Evolutionary conservation across 2,329 filamentous ascomycete genomes (phyloP), one percentile per base, ranked within the genome.

Genomic region (Emmonsiellopsis sp.): DNA sequence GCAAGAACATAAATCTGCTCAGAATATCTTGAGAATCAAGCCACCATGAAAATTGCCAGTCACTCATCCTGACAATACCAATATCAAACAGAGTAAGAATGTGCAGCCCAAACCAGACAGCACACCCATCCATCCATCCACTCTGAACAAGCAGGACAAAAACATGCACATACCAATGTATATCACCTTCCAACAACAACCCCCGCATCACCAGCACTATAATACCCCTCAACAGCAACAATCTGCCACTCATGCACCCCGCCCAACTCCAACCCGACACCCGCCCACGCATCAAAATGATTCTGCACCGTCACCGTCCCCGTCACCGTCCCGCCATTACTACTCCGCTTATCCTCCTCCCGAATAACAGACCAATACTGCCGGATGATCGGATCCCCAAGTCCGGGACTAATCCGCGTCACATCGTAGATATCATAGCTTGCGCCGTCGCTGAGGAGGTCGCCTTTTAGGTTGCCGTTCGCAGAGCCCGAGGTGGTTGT

Each of bases 331-430:
- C 21, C 21, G 50, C 67, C 66, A 39, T 27, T 13, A 51, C 56
- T 61, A 51, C 56, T 61, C 42, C 66, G 62, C 62, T 68, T 67
- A 52, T 59, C 59, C 49, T 60, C 54, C 49, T 66, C 62, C 21
- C 21, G 21, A 27, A 27, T 5, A 51, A 69, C 64, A 51, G 64
- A 67, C 76, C 74, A 79, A 67, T 72, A 80, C 67, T 80, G 77
- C 62, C 74, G 67, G 62, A 80, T 79, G 49, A 74, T 78, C 46
- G 74, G 17, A 17, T 78, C 40, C 77, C 77, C 42, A 72, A 63
- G 50, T 78, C 77, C 42, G 42, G 21, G 65, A 57, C 77, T 74
- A 57, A 61, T 58, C 37, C 65, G 64, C 44, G 62, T 63, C 39
- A 56, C 58, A 52, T 61, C 56, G 4, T 61, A 63, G 49, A 69